A percentile compares a stretch with the other conserved stretches of the same genome.
phyloP scores from a whole-genome alignment of 2,329 filamentous ascomycete genomes.

The Penicillium thymicola region DNA sequence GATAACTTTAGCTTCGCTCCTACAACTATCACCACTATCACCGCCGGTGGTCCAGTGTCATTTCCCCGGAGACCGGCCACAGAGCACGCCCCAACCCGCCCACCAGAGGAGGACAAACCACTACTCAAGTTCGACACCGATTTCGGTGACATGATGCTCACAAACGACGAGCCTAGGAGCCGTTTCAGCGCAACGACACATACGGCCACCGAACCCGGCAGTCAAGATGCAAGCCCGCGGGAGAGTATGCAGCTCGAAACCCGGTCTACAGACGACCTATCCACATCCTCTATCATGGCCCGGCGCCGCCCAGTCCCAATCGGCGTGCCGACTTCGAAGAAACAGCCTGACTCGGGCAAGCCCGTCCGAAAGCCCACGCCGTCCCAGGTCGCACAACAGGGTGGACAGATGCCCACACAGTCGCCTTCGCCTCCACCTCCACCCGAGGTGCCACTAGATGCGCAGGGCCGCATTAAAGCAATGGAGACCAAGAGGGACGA shows the following conservation, averaged over 20 bases:
- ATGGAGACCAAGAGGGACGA: slow-evolving; percentile 65
- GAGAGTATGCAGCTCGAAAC: slow-evolving; percentile 31
- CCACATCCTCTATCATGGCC: slow-evolving; percentile 36
- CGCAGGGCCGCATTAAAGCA: slow-evolving; percentile 62
- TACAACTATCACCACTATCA: slow-evolving; percentile 35
- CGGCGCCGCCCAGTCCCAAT: slow-evolving; percentile 40
- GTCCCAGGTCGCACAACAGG: slow-evolving; percentile 30
- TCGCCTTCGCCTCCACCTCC: slow-evolving; percentile 56
- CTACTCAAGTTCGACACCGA: slow-evolving; percentile 31
- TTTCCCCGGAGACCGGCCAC: slow-evolving; percentile 34
- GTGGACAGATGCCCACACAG: slow-evolving; percentile 20
- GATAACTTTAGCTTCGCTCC: slow-evolving; percentile 26
- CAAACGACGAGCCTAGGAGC: slow-evolving; percentile 53
- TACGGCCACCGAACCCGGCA: slow-evolving; percentile 38
- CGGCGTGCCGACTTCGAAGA: slow-evolving; percentile 30
- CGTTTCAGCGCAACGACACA: slow-evolving; percentile 61
- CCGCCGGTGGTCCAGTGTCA: slow-evolving; percentile 24
- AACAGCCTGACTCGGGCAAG: slow-evolving; percentile 29
- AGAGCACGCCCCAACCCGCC: slow-evolving; percentile 19
- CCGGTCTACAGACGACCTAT: slow-evolving; percentile 30
- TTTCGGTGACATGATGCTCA: slow-evolving; percentile 39
- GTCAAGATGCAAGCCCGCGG: slow-evolving; percentile 37
- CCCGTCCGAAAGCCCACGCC: slow-evolving; percentile 44
- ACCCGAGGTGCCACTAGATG: slow-evolving; percentile 51
- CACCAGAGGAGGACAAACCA: slow-evolving; percentile 12